Base-by-base conservation (phyloP, 148 eudicot genomes). In the Salicornia ramosissima region DNA sequence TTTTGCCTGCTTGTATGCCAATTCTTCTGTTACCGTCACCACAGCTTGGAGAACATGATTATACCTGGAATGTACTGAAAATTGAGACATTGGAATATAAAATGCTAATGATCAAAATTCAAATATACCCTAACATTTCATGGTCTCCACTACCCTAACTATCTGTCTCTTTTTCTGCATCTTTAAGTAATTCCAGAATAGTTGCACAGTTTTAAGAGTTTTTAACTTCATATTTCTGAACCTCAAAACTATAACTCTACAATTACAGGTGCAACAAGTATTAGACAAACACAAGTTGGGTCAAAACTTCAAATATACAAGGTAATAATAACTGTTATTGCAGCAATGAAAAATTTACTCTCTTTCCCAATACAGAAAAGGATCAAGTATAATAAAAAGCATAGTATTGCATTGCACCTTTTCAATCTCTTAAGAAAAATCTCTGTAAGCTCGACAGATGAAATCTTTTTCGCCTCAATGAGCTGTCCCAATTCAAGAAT, bases 401-500 rank as follows among this genome's bases (percentile, higher is more conserved):
- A 14, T 13, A 19, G 0, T 49, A 11, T 67, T 18, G 0, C 42
- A 14, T 65, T 15, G 56, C 59, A 85, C 96, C 91, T 88, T 79
- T 92, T 92, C 66, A 92, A 71, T 79, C 98, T 88, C 70, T 81
- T 79, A 11, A 92, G 75, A 73, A 92, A 90, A 26, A 90, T 86
- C 75, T 77, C 83, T 43, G 91, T 83, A 68, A 92, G 94, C 79
- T 88, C 91, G 73, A 80, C 82, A 9, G 98, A 86, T 15, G 90
- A 76, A 24, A 92, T 85, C 78, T 86, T 86, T 74, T 83, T 85
- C 14, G 88, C 74, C 80, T 79, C 83, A 49, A 92, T 83, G 65
- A 92, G 91, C 36, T 92, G 85, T 68, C 97, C 97, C 64, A 92
- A 75, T 78, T 90, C 90, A 83, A 86, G 91, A 80, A 92, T 76